A percentile compares a stretch with the other conserved stretches of the same genome.
These are phyloP conservation scores for Penicillium nordicum DNA, from an alignment of 2,329 filamentous ascomycete genomes.

Conservation along the genomic window DNA sequence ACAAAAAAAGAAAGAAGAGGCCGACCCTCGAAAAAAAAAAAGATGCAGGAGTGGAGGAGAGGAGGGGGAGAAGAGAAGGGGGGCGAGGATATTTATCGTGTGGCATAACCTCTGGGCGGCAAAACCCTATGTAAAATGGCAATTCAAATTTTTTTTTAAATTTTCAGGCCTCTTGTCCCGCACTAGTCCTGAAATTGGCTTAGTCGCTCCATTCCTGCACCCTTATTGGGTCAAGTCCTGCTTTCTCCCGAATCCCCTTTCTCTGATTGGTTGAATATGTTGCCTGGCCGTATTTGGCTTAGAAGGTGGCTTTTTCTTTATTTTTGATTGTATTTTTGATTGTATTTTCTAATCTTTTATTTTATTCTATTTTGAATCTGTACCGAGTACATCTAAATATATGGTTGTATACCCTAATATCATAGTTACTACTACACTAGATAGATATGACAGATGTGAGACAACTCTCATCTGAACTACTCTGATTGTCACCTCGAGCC, in stretches of 20 bases:
- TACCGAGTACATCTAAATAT: background rate
- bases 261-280: conserved; percentile 9
- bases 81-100: conserved; percentile 41
- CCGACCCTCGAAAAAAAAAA: conserved; percentile 32
- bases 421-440: background rate
- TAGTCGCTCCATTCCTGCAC: conserved; percentile 5
- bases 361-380: background rate
- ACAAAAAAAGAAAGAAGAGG: conserved; percentile 31
- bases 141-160: conserved; percentile 21
- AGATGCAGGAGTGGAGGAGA: conserved; percentile 24
- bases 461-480: background rate
- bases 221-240: conserved; percentile 7
- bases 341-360: background rate
- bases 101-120: conserved; percentile 32
- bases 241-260: conserved; percentile 6
- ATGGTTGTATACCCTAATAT: background rate
- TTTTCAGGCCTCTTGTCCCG: conserved; percentile 23
- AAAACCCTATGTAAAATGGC: conserved; percentile 20
- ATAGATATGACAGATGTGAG: background rate
- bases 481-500: background rate
- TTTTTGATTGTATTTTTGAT: background rate
- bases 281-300: background rate
- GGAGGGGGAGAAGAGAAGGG: conserved; percentile 26
- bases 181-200: conserved; percentile 19
- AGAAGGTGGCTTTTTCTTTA: background rate